Conservation (phyloP, 495 filamentous ascomycete species). For the Pseudoneurospora amorphoporcata region DNA sequence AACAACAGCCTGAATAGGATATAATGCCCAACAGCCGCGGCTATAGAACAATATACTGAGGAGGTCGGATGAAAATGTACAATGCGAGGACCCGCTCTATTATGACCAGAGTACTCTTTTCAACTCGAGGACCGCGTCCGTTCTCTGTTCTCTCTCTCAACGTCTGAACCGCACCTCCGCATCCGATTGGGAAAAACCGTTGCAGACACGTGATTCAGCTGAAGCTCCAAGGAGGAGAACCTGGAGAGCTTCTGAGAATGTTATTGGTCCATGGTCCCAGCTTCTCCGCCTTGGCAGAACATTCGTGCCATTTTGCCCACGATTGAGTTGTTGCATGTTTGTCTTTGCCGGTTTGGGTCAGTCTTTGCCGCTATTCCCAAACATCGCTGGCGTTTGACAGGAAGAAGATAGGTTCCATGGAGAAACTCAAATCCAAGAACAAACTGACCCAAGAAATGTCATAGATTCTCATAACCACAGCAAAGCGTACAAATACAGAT, state of each 20-base stretch:
- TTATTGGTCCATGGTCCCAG: neutral
- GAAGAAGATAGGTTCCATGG: neutral
- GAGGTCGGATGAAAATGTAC: slow-evolving; percentile 22
- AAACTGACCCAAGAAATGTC: neutral
- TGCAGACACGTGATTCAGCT: slow-evolving; percentile 19
- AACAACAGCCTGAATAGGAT: neutral
- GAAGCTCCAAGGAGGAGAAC: neutral
- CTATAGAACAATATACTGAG: slow-evolving; percentile 1
- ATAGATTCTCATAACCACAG: neutral
- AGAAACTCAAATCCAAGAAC: neutral
- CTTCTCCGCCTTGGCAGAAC: neutral
- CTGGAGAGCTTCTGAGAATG: neutral
- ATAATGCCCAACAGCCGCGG: neutral
- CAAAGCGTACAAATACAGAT: neutral
- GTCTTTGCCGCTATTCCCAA: neutral
- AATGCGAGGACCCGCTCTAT: slow-evolving; percentile 13
- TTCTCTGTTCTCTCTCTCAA: neutral
- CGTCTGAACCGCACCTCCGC: neutral
- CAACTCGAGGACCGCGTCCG: slow-evolving; percentile 16
- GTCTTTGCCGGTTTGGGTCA: neutral
- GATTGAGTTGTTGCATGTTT: neutral
- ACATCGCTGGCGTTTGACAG: neutral
- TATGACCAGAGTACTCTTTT: slow-evolving; percentile 8
- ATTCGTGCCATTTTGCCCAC: neutral
- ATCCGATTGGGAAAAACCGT: neutral